Evolutionary conservation across 2,329 filamentous ascomycete genomes (phyloP), one percentile per base, ranked within the genome.

Genomic region (Aspergillus niger): DNA sequence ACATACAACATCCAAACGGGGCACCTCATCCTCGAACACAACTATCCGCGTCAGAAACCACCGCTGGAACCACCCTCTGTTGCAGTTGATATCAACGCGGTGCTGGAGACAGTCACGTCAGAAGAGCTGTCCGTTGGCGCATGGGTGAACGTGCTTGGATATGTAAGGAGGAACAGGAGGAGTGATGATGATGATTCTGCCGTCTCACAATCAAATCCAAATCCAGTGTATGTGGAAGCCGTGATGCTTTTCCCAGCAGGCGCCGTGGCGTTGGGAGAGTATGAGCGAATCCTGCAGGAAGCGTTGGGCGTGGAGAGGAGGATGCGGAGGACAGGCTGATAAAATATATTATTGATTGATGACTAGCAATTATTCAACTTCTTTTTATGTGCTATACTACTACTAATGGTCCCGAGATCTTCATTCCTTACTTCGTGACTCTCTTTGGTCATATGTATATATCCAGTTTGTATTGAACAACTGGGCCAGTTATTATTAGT

Each of bases 121-220:
- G 83, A 88, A 58, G 82, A 90, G 54, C 83, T 90, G 55, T 83
- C 87, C 54, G 79, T 90, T 26, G 94, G 94, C n/a, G 84, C 89
- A 61, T 97, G 93, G 92, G 77, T 97, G 53, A 96, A 97, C 72
- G 83, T 97, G 3, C 85, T 97, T 65, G 94, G 93, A 5, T 96
- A 96, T 73, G 81, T 93, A 61, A 53, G 55, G 36, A 72, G 47
- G 44, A 43, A 10, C n/a, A 30, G 7, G 53, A 54, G 20, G 65
- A 15, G 63, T 15, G 32, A 36, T 36, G 32, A 36, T 36, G 32
- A 15, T 36, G 32, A 36, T 36, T 15, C 11, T 44, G 3, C 11
- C 5, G 20, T 11, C 15, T n/a, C 39, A 11, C 64, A 56, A 75
- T 83, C 41, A 22, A 6, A 5, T 22, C 17, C 28, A 70, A 78